Evolutionary conservation across 2,329 filamentous ascomycete genomes (phyloP), one percentile per base, ranked within the genome.

Genomic region (Cercospora janseana): DNA sequence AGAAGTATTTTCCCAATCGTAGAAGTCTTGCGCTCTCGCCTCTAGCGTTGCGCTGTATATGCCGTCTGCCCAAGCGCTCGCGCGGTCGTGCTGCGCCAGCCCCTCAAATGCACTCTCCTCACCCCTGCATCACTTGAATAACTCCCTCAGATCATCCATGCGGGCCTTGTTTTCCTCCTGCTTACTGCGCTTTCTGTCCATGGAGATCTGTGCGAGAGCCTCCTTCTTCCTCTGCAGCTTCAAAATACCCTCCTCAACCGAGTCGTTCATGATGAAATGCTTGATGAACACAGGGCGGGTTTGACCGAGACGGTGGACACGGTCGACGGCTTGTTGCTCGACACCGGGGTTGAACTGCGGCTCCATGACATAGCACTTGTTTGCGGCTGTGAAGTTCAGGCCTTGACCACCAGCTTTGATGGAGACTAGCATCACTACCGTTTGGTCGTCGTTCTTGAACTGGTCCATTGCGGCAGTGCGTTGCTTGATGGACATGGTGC

Each of bases 281-380:
- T 88, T 83, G 1, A 90, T 94, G n/a, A 80, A 80, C 0, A 98
- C 93, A 9, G 85, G 81, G n/a, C 93, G 79, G 61, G 82, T 93
- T 74, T 98, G 93, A 0, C 93, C 91, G 1, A 96, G 75, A 13
- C 91, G 84, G 68, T 95, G 91, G 4, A 98, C 88, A 23, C 93
- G 88, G 67, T 97, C 93, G 6, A 97, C 80, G 2, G 93, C 93
- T 71, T 98, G 93, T 4, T 90, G 88, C 69, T 98, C 92, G 0
- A 91, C 89, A 0, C 90, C 91, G 0, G 93, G 93, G 64, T 98
- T 98, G 74, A 92, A 98, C 66, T 96, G 91, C 4, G 93, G 93
- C 68, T 98, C 93, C 92, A 98, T 97, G 62, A 97, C 87, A 67
- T 93, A 97, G 10, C 94, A 92, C 48, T 81, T 86, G 66, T 84